Percentiles rank a stretch among this genome's conserved stretches.
Conservation (phyloP, 805 yeast species). For the Candida railenensis region DNA sequence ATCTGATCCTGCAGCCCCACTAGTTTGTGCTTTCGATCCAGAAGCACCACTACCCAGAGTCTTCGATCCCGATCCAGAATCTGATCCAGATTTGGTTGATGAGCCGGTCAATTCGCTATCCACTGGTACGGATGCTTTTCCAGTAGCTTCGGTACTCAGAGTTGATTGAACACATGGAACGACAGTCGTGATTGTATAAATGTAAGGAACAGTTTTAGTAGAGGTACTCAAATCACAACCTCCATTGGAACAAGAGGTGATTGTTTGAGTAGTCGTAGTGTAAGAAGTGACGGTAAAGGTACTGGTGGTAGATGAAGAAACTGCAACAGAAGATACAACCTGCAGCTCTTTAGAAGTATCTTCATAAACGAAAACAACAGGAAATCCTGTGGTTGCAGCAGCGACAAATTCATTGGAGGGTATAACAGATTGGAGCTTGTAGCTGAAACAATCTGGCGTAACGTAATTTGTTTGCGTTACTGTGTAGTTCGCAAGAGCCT, state of each 20-base stretch:
- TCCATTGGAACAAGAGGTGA: conserved; percentile 14
- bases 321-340: background rate
- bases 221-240: conserved; percentile 11
- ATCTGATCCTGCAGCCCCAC: background rate
- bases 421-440: conserved; percentile 16
- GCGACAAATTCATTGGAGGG: conserved; percentile 14
- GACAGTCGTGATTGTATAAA: conserved; percentile 3
- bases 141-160: too few relatives aligned
- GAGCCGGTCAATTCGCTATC: too few relatives aligned
- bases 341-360: conserved; percentile 7
- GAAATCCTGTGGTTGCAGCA: conserved; percentile 23
- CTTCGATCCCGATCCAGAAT: background rate
- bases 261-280: conserved; percentile 13
- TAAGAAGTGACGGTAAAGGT: conserved; percentile 19
- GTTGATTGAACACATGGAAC: background rate
- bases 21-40: too few relatives aligned
- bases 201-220: conserved; percentile 8
- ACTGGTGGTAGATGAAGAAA: conserved; percentile 16
- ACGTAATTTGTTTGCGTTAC: conserved; percentile 24
- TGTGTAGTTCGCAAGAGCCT: conserved; percentile 9
- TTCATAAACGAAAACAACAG: conserved; percentile 29
- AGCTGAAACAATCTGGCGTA: conserved; percentile 21
- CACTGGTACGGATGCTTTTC: too few relatives aligned
- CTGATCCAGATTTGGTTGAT: background rate
- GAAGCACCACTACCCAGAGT: too few relatives aligned